phyloP scores from a whole-genome alignment of 78 protist species.

The Creolimax fragrantissima region DNA sequence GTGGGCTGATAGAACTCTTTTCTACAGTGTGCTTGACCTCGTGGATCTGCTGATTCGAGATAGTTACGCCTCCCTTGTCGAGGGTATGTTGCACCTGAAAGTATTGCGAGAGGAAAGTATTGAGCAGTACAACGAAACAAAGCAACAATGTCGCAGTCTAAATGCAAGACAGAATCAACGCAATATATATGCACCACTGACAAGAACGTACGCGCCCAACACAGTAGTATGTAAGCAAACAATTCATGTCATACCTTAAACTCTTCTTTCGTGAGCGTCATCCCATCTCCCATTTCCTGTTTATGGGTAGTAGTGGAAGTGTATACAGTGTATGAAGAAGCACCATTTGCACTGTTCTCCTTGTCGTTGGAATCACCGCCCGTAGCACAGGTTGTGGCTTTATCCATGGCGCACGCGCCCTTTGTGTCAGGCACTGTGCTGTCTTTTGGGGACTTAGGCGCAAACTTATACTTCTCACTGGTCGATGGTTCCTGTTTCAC shows the following conservation, averaged over 20 bases:
- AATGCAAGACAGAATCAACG: too few relatives aligned
- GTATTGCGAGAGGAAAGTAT: background rate
- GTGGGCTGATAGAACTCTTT: background rate
- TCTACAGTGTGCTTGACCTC: slow-evolving; percentile 14
- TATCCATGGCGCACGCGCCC: too few relatives aligned
- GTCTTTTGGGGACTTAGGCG: too few relatives aligned
- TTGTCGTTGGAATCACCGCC: background rate
- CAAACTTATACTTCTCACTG: too few relatives aligned
- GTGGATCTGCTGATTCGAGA: background rate
- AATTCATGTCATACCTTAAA: background rate
- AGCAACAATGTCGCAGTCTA: too few relatives aligned
- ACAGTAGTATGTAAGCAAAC: too few relatives aligned
- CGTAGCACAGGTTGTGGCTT: background rate
- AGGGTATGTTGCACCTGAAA: background rate
- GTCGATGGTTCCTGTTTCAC: too few relatives aligned
- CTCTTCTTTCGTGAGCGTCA: slow-evolving; percentile 8
- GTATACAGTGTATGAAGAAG: background rate
- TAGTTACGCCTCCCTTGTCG: background rate
- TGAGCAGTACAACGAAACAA: background rate
- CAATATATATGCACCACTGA: too few relatives aligned
- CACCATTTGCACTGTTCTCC: background rate
- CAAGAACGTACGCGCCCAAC: too few relatives aligned
- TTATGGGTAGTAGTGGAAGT: background rate
- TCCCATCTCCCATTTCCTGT: background rate
- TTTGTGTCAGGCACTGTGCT: too few relatives aligned